phyloP scores from a whole-genome alignment of 257 asterid species.

The Pogostemon cablin region DNA sequence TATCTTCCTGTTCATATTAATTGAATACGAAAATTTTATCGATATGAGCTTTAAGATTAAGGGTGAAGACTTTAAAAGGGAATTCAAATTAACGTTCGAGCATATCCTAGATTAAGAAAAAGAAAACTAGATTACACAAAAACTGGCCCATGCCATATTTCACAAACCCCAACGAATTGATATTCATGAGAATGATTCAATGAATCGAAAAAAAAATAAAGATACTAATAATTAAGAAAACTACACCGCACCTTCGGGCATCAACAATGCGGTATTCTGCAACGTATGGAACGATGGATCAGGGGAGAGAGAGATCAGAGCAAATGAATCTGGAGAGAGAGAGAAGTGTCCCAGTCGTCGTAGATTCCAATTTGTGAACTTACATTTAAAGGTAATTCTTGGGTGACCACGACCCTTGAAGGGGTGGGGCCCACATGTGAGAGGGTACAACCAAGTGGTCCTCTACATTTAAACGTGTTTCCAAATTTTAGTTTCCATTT shows the following conservation, averaged over 20 bases:
- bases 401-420: too few species aligned
- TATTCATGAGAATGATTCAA: not conserved
- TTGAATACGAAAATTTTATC: not conserved
- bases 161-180: slow-evolving; percentile 10
- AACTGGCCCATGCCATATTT: not conserved
- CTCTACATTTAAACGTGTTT: too few species aligned
- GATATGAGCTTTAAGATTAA: not conserved
- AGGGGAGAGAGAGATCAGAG: slow-evolving; percentile 1
- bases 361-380: too few species aligned
- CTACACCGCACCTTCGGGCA: slow-evolving; percentile 26
- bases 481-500: too few species aligned
- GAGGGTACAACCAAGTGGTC: too few species aligned
- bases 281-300: slow-evolving; percentile 16
- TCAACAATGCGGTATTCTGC: slow-evolving; percentile 20
- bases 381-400: too few species aligned
- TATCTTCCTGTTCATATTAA: not conserved
- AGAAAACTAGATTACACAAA: slow-evolving; percentile 21
- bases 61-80: not conserved
- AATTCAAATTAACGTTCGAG: slow-evolving; percentile 11
- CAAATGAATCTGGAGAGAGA: too few species aligned
- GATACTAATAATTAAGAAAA: not conserved
- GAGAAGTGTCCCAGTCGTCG: too few species aligned
- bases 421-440: too few species aligned
- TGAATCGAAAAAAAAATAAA: too few species aligned
- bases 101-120: slow-evolving; percentile 16